Evolutionary conservation across 805 yeast genomes (phyloP).

Genomic region (Candida anglica): DNA sequence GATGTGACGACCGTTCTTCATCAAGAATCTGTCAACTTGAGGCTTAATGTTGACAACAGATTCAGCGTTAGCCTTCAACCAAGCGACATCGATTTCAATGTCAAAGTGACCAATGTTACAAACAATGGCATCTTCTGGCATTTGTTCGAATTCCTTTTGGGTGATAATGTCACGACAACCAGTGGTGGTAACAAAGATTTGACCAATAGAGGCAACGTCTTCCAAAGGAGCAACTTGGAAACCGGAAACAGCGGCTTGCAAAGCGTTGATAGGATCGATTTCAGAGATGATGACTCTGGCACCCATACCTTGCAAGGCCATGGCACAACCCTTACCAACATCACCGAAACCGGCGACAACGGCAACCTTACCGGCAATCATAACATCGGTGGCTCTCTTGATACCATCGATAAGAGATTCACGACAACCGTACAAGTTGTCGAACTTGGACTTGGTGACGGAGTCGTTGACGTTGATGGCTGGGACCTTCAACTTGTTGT

Average conservation of each 20-base stretch:
- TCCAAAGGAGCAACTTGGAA: conserved; percentile 95
- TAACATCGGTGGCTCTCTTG: conserved; percentile 99
- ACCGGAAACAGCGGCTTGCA: conserved; percentile 99
- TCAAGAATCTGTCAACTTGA: conserved; percentile 95
- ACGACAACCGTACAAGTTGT: conserved; percentile 99
- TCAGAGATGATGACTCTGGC: conserved; percentile 97
- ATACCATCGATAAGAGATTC: conserved; percentile 98
- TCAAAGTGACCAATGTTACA: conserved; percentile 99
- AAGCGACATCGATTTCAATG: conserved; percentile 98
- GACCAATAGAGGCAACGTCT: conserved; percentile 89
- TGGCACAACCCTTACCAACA: conserved; percentile 99
- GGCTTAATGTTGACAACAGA: conserved; percentile 97
- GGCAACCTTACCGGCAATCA: conserved; percentile 99
- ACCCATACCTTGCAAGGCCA: conserved; percentile 98
- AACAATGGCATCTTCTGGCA: conserved; percentile 99
- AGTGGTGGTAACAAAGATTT: conserved; percentile 97
- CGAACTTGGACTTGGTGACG: conserved; percentile 98
- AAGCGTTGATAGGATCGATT: conserved; percentile 97
- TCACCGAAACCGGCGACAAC: conserved; percentile 99
- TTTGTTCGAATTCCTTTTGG: conserved; percentile 76
- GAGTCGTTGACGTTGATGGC: conserved; percentile 99
- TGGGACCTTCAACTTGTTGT: conserved; percentile 89
- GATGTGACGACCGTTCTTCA: conserved; percentile 86
- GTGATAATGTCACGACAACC: conserved; percentile 98
- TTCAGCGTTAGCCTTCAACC: conserved; percentile 92